Conservation (phyloP, 1,284 basidiomycete genomes). For the Pseudozyma thailandica region DNA sequence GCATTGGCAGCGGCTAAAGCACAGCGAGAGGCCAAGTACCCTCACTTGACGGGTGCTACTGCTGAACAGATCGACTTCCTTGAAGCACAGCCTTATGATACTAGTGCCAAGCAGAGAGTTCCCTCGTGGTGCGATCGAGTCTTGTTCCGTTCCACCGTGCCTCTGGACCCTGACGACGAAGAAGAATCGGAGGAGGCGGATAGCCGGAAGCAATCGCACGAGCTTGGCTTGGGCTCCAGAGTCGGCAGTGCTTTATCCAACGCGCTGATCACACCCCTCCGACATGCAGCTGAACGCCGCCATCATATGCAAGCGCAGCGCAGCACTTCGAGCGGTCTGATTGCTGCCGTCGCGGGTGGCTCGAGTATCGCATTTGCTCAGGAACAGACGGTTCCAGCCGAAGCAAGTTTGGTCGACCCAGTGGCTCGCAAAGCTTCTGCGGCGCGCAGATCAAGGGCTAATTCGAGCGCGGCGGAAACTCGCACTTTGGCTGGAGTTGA, state of each 20-base stretch:
- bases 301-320: conserved; percentile 20
- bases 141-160: conserved; percentile 61
- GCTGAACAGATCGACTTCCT: conserved; percentile 49
- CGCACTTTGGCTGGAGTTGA: conserved; percentile 15
- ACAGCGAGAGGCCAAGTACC: conserved; percentile 39
- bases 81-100: conserved; percentile 70
- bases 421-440: conserved; percentile 13
- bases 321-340: conserved; percentile 26
- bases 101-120: conserved; percentile 71
- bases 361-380: conserved; percentile 26
- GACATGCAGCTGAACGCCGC: conserved; percentile 42
- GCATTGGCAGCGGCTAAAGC: conserved; percentile 28
- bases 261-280: conserved; percentile 31
- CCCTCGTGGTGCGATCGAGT: conserved; percentile 70
- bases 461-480: conserved; percentile 17
- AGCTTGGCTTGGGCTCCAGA: conserved; percentile 24
- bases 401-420: conserved; percentile 15
- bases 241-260: conserved; percentile 44
- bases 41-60: conserved; percentile 37
- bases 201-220: conserved; percentile 2
- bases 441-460: conserved; percentile 3
- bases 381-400: conserved; percentile 11
- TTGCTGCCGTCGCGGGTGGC: conserved; percentile 26
- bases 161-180: conserved; percentile 25
- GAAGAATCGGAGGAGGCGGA: conserved; percentile 11